phyloP scores from a whole-genome alignment of 2,329 filamentous ascomycete genomes.

The Daldinia sp. region DNA sequence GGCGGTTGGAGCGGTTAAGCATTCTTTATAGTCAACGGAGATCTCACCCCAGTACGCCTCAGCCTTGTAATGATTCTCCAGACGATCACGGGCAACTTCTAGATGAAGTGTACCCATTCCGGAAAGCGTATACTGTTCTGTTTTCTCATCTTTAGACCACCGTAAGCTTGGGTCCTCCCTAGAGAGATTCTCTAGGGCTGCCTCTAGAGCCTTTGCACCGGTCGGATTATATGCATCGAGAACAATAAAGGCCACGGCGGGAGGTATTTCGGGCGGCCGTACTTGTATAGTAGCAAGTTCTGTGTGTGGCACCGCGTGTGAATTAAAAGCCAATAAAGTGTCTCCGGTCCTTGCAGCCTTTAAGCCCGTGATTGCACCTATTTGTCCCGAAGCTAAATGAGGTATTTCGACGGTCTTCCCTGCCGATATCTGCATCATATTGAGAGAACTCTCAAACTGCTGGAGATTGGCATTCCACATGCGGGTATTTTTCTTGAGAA shows the following conservation, averaged over 20 bases:
- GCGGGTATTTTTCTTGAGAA: constrained; percentile 74
- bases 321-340: constrained; percentile 80
- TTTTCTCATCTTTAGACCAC: constrained; percentile 85
- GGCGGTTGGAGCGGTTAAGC: constrained; percentile 65
- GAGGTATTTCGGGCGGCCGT: constrained; percentile 86
- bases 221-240: constrained; percentile 81
- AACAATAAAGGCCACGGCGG: constrained; percentile 95
- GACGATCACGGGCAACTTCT: constrained; percentile 87
- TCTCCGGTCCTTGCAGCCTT: constrained; percentile 94
- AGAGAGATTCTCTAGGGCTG: constrained; percentile 78
- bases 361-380: constrained; percentile 89
- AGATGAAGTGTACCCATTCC: constrained; percentile 97
- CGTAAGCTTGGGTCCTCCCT: constrained; percentile 93
- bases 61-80: constrained; percentile 89
- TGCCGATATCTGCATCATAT: constrained; percentile 88
- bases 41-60: constrained; percentile 88
- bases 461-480: constrained; percentile 90
- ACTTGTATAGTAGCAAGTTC: constrained; percentile 80
- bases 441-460: constrained; percentile 79
- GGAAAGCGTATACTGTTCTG: constrained; percentile 89
- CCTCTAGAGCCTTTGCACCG: constrained; percentile 81
- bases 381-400: constrained; percentile 84
- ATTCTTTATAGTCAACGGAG: constrained; percentile 94
- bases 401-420: constrained; percentile 85
- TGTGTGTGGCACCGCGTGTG: constrained; percentile 68